Evolutionary conservation across 495 filamentous ascomycete genomes (phyloP), one percentile per base, ranked within the genome.

Genomic region (Aspergillus nidulans): DNA sequence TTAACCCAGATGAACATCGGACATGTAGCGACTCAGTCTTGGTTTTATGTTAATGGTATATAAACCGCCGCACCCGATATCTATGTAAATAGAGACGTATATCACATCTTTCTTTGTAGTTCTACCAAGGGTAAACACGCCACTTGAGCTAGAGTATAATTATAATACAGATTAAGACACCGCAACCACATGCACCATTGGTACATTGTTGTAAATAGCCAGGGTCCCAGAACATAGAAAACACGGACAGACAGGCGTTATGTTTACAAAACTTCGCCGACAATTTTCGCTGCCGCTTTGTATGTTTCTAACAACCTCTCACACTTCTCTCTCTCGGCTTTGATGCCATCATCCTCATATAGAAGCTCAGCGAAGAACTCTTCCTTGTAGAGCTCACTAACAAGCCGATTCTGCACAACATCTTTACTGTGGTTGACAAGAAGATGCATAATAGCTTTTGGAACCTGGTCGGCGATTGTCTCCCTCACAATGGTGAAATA

Each of bases 401-500:
- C 94, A 10, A 98, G 83, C 34, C 94, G 81, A 68, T 98, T 98
- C 70, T 98, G 94, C 26, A 98, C 91, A 4, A 89, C 92, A 58
- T 98, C 94, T 68, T 97, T 98, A 69, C 89, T 94, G 73, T 95
- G 89, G 71, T 98, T 97, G 61, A 98, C 94, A 42, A 98, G 84
- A 10, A 98, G 85, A 65, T 98, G 94, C 94, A 98, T 98, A 62
- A 98, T 87, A 1, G 94, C 94, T 74, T 98, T 98, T 44, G 94
- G 94, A 18, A 98, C 95, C 70, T 97, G 92, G 64, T 98, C 94
- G 21, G 92, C 92, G 61, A 97, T 96, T 34, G 89, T 90, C 67
- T 98, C 94, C 49, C 94, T 88, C 10, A 98, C 94, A 60, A 98
- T 98, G 64, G 95, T 92, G 79, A 98, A 98, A 70, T 98, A 98